Conservation (phyloP, 1,139 yeast genomes). For the Lodderomyces metapsilosis region DNA sequence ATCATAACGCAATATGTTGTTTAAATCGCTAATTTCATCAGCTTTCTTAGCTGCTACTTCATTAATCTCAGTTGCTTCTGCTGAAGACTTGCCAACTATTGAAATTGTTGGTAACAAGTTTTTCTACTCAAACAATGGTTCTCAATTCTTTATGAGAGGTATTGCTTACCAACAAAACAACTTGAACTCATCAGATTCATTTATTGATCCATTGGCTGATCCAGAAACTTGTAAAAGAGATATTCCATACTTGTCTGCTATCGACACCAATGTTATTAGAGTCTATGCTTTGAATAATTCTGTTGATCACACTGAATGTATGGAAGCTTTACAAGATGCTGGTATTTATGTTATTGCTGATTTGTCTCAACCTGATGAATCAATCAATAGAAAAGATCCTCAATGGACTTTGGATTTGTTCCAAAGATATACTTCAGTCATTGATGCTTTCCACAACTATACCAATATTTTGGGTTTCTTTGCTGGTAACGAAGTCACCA, state of each 20-base stretch:
- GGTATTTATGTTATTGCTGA: constrained; percentile 81
- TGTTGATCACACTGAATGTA: constrained; percentile 65
- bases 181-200: constrained; percentile 42
- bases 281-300: constrained; percentile 71
- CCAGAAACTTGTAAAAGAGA: constrained; percentile 76
- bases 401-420: constrained; percentile 63
- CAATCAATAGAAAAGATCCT: constrained; percentile 62
- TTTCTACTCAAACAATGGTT: constrained; percentile 44
- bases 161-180: constrained; percentile 48
- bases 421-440: constrained; percentile 69
- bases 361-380: constrained; percentile 62
- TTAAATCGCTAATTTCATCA: constrained; percentile 33
- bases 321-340: constrained; percentile 64
- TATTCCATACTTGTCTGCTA: constrained; percentile 61
- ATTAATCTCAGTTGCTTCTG: constrained; percentile 11
- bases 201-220: constrained; percentile 74
- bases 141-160: constrained; percentile 46
- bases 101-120: constrained; percentile 49
- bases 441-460: constrained; percentile 69
- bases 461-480: constrained; percentile 82
- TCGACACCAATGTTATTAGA: constrained; percentile 66
- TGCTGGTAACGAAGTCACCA: constrained; percentile 90
- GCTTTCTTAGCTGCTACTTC: constrained; percentile 25
- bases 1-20: constrained; percentile 31
- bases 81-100: constrained; percentile 29